Base-by-base conservation (phyloP, 768 basidiomycete genomes). In the Hericium alpestre region DNA sequence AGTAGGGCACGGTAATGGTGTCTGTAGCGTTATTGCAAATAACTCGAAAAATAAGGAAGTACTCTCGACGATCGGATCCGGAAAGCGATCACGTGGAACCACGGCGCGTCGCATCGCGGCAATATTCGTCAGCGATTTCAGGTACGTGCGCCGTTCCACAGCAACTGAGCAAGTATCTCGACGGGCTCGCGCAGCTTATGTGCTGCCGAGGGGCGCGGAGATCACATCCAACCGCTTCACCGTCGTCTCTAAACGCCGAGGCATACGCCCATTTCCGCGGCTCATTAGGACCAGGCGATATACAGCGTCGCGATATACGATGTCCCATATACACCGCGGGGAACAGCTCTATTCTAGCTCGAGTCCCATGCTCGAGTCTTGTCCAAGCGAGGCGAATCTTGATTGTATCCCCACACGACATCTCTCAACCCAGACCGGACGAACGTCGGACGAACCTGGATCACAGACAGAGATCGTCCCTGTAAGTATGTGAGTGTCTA, bases 361-460 rank as follows among this genome's bases (percentile, higher is more conserved):
- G 75, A 7, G 80, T 84, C 64, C 67, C 74, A n/a, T 73, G 74
- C 57, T 80, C 83, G 20, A 85, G 83, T 66, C 83, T 83, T 7
- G 67, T 68, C 47, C 78, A 80, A 1, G 61, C 68, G 4, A 64
- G 71, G 76, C 80, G 62, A 67, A 73, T 0, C 79, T 82, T 61
- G 83, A 83, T 62, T 83, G 83, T 65, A 66, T 85, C 52, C 83
- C 81, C 22, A 74, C 74, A 83, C 81, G 7, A 77, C 77, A 46
- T 79, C 80, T 65, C 84, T 76, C 68, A 71, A 83, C 65, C 75
- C 79, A 1, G 70, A 72, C 41, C 75, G 80, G 48, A 74, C 73
- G n/a, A 62, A 82, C 25, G 67, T 73, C 51, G 86, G 86, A 0
- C 86, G 84, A 0, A 60, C 63, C 16, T 87, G 84, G 84, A 70